Evolutionary conservation across 306 rosid species (phyloP), one percentile per base, ranked within the genome.

Genomic region (Cajanus cajan): DNA sequence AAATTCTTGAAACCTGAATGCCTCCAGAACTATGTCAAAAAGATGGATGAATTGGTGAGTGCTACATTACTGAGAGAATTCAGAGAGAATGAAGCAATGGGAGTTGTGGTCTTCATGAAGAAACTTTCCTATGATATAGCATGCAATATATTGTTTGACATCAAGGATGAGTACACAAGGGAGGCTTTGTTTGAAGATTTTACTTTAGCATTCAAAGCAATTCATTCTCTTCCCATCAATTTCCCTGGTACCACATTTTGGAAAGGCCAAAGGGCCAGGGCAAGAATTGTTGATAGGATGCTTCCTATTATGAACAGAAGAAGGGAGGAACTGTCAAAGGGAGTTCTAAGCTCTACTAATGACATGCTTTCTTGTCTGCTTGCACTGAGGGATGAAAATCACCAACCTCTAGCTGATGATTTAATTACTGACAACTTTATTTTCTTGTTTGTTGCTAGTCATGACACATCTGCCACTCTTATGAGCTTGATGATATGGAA

Each of bases 1-100:
- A 86, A 78, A 81, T 84, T 88, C 83, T 82, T 88, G 75, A 88
- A 88, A 82, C 84, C 87, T 7, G 87, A 84, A 65, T 79, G 88
- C 31, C 85, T 86, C 63, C 88, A 86, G 15, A 88, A 86, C 47
- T 82, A 82, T 55, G 83, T 83, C 19, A 48, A 73, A 61, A 36
- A 65, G 73, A 88, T 79, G 88, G 92, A 88, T 70, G 82, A 79
- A 37, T 77, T 88, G 33, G 86, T 59, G 28, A 69, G 31, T 43
- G 55, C 33, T 62, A 15, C 21, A 76, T 59, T 86, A 25, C 10
- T 58, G 9, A 74, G 11, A 77, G 84, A 84, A 79, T 28, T 79
- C 24, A 73, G 78, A 84, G 82, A 70, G 52, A 73, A 57, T 2
- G 80, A 86, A 71, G 84, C 82, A 16, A 76, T 79, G 36, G 82